phyloP scores from a whole-genome alignment of 2,329 filamentous ascomycete genomes.

The Ophiosphaerella narmari region DNA sequence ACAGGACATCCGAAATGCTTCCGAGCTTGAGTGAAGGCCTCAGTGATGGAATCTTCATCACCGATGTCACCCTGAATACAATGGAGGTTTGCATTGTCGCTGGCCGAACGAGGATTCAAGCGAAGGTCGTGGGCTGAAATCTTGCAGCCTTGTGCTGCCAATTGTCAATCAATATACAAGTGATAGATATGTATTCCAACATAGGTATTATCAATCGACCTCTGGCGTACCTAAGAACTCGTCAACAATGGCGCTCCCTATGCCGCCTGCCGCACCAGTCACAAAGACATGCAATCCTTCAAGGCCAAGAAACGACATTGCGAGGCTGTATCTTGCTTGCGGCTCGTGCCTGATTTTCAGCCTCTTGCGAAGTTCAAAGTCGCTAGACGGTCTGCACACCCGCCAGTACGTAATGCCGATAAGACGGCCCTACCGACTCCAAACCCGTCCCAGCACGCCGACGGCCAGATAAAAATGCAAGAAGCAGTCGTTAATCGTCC shows the following conservation, averaged over 20 bases:
- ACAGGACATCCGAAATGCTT: conserved; percentile 53
- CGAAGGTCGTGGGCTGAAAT: conserved; percentile 59
- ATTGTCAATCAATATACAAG: conserved; percentile 3
- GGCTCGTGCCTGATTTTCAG: too few relatives aligned
- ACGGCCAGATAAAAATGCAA: neutral
- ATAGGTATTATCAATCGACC: neutral
- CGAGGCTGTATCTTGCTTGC: neutral
- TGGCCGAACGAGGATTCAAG: conserved; percentile 39
- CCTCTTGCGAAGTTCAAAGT: neutral
- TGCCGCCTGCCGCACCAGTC: conserved; percentile 58
- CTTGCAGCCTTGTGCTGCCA: conserved; percentile 57
- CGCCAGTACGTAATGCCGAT: conserved; percentile 9
- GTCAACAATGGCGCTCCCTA: conserved; percentile 55
- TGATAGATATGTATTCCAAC: neutral
- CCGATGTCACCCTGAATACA: conserved; percentile 55
- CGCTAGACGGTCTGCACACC: neutral
- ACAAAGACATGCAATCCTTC: conserved; percentile 59
- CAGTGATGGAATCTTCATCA: conserved; percentile 52
- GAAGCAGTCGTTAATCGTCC: too few relatives aligned
- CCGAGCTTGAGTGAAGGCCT: conserved; percentile 49
- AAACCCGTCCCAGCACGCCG: neutral
- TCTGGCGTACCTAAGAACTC: conserved; percentile 56
- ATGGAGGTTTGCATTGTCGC: conserved; percentile 44
- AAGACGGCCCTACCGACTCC: neutral
- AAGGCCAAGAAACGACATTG: conserved; percentile 53